These are phyloP conservation scores for Candida tropicalis DNA, from an alignment of 1,139 yeast genomes.

Conservation along the genomic window DNA sequence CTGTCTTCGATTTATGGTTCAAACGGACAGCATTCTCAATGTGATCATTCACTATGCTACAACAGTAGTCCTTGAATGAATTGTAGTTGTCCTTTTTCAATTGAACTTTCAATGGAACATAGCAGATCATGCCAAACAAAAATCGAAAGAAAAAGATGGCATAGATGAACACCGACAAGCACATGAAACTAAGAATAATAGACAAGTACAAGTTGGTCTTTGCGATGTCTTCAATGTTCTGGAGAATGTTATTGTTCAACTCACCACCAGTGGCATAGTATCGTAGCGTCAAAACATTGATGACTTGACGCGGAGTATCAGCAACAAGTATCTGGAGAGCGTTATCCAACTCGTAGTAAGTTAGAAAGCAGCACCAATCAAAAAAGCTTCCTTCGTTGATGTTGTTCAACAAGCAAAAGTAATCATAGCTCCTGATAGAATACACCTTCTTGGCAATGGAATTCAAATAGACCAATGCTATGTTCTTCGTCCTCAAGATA, in stretches of 20 bases:
- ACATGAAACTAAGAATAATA: conserved; percentile 71
- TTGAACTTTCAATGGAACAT: conserved; percentile 56
- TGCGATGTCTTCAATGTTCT: conserved; percentile 62
- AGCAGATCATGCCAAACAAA: conserved; percentile 55
- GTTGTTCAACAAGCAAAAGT: conserved; percentile 71
- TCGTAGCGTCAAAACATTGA: conserved; percentile 74
- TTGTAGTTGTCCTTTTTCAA: conserved; percentile 37
- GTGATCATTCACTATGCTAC: conserved; percentile 53
- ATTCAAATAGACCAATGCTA: conserved; percentile 73
- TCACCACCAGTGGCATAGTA: conserved; percentile 53
- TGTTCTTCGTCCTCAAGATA: conserved; percentile 61
- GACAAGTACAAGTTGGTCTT: conserved; percentile 64
- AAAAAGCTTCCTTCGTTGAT: conserved; percentile 67
- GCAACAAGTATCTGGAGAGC: conserved; percentile 70
- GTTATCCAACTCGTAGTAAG: conserved; percentile 66
- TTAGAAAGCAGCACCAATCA: conserved; percentile 70
- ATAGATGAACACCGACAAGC: conserved; percentile 78
- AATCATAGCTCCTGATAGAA: conserved; percentile 58
- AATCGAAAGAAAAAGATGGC: conserved; percentile 65
- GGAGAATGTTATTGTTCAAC: conserved; percentile 45
- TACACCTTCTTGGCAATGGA: conserved; percentile 61
- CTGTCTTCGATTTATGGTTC: conserved; percentile 46
- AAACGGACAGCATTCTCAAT: conserved; percentile 54
- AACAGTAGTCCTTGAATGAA: conserved; percentile 60
- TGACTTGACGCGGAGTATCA: conserved; percentile 87